These are phyloP conservation scores for Blastobotrys capitulatus DNA, from an alignment of 1,139 yeast species.

Conservation along the genomic window DNA sequence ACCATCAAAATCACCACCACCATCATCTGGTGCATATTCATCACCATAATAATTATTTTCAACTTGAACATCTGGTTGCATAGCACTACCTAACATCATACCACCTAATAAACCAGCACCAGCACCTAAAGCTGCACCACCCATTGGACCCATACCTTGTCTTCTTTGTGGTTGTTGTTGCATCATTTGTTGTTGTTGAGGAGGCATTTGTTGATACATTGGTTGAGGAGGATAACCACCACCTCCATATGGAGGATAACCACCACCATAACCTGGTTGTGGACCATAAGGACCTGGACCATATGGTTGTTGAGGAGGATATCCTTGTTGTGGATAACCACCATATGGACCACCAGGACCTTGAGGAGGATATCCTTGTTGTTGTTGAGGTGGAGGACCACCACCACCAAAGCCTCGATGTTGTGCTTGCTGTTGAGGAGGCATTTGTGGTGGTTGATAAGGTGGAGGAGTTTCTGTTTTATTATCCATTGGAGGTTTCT, in stretches of 20 bases:
- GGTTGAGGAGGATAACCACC: constrained; percentile 15
- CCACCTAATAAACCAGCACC: constrained; percentile 84
- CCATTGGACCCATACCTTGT: constrained; percentile 38
- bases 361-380: constrained; percentile 15
- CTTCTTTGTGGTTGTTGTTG: constrained; percentile 24
- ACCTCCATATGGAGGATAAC: constrained; percentile 26
- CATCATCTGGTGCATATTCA: constrained; percentile 19
- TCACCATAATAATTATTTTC: constrained; percentile 31
- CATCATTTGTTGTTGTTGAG: constrained; percentile 26
- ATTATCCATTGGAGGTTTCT: constrained; percentile 48
- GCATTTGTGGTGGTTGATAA: constrained; percentile 19
- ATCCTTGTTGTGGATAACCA: constrained; percentile 19
- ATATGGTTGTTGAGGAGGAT: constrained; percentile 9
- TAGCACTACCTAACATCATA: constrained; percentile 47
- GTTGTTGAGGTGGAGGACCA: constrained; percentile 10
- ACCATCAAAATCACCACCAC: constrained; percentile 19
- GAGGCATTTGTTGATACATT: constrained; percentile 19
- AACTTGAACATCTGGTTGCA: constrained; percentile 29
- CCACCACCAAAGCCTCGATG: constrained; percentile 4
- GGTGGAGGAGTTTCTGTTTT: constrained; percentile 29
- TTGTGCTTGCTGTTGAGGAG: constrained; percentile 14
- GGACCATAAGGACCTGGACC: constrained; percentile 19
- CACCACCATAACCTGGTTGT: constrained; percentile 23
- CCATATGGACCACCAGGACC: constrained; percentile 4
- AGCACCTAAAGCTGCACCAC: constrained; percentile 60